A percentile compares a stretch with the other conserved stretches of the same genome.
Evolutionary conservation across 2,329 filamentous ascomycete species (phyloP).

Genomic region (Coniochaeta sp.): DNA sequence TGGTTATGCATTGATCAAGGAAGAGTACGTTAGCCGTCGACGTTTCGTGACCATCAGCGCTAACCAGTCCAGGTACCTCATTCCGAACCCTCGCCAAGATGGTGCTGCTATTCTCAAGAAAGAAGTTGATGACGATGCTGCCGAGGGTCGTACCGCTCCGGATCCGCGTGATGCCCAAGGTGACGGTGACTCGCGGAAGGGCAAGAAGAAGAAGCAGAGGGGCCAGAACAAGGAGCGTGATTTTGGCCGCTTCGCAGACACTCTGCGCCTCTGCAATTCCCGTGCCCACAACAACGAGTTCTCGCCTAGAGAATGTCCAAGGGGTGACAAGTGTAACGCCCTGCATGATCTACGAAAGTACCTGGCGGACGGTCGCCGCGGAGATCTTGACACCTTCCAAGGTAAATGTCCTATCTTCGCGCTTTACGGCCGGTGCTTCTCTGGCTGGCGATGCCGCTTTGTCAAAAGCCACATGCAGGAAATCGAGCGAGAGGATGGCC

Average conservation of each 20-base stretch:
- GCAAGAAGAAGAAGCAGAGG: slow-evolving; percentile 44
- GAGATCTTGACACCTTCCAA: slow-evolving; percentile 67
- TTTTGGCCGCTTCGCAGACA: slow-evolving; percentile 75
- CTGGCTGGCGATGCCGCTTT: slow-evolving; percentile 94
- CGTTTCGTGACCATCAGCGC: background rate
- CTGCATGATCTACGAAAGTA: slow-evolving; percentile 84
- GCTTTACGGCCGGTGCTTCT: slow-evolving; percentile 64
- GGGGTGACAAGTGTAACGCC: slow-evolving; percentile 72
- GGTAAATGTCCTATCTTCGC: slow-evolving; percentile 80
- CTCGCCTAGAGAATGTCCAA: slow-evolving; percentile 68
- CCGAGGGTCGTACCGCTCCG: slow-evolving; percentile 31
- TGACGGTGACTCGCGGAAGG: slow-evolving; percentile 21
- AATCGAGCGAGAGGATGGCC: slow-evolving; percentile 67
- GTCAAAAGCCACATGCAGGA: slow-evolving; percentile 81
- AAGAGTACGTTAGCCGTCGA: slow-evolving; percentile 47
- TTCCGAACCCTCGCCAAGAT: slow-evolving; percentile 23
- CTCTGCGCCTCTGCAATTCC: slow-evolving; percentile 69
- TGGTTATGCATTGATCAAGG: slow-evolving; percentile 64
- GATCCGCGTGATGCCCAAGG: slow-evolving; percentile 14
- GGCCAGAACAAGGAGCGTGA: slow-evolving; percentile 79
- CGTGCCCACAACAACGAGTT: slow-evolving; percentile 69
- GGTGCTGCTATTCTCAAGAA: slow-evolving; percentile 11
- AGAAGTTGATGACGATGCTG: slow-evolving; percentile 38
- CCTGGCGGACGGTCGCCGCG: slow-evolving; percentile 70
- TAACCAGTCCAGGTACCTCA: slow-evolving; percentile 29